Percentiles rank a stretch among this genome's conserved stretches.
Evolutionary conservation across 2,329 filamentous ascomycete genomes (phyloP).

Genomic region (Drechmeria coniospora): DNA sequence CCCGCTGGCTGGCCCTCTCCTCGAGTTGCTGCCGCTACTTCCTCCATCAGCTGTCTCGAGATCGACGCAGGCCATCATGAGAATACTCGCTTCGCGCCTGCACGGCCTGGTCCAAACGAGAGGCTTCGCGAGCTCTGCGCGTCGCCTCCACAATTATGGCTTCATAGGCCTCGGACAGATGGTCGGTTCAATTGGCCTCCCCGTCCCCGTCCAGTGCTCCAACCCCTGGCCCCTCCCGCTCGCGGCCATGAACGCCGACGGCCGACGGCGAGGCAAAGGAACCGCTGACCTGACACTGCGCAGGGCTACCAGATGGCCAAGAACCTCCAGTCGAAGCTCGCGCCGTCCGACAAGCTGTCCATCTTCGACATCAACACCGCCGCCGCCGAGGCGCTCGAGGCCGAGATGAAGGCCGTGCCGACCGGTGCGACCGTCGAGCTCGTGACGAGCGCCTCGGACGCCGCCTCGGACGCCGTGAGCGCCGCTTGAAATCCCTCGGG

Average conservation of each 20-base stretch:
- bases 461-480: constrained; percentile 37
- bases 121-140: constrained; percentile 33
- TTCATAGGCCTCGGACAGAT: constrained; percentile 48
- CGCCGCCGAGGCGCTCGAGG: constrained; percentile 28
- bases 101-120: constrained; percentile 23
- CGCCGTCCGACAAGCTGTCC: constrained; percentile 31
- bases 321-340: constrained; percentile 42
- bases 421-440: constrained; percentile 31
- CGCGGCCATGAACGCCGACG: no score
- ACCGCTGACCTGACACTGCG: no score
- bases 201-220: no score
- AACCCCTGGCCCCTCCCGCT: no score
- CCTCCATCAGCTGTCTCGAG: background rate
- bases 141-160: constrained; percentile 36
- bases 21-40: no score
- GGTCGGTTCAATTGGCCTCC: no score
- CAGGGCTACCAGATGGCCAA: constrained; percentile 49
- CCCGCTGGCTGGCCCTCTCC: no score
- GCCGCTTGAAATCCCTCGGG: background rate
- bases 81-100: constrained; percentile 9
- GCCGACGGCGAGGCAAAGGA: no score
- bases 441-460: constrained; percentile 29
- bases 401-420: constrained; percentile 28
- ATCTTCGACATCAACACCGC: constrained; percentile 42
- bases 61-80: constrained; percentile 7